Evolutionary conservation across 331 rosid genomes (phyloP), one percentile per base, ranked within the genome.

Genomic region (Pyrus hybrid): DNA sequence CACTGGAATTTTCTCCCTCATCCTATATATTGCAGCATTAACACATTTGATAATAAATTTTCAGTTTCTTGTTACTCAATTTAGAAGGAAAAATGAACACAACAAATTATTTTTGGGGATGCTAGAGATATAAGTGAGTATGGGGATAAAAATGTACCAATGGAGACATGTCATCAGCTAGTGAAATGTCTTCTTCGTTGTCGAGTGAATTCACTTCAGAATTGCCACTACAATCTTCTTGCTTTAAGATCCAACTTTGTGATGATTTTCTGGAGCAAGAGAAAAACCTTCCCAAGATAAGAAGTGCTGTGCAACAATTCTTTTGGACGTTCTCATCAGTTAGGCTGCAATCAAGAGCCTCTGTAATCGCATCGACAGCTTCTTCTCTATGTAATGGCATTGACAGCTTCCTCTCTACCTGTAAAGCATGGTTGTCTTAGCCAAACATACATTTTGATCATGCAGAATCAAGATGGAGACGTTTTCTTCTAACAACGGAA

Each of bases 291-390:
- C 91, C 83, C 88, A 93, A 77, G 74, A 89, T 75, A 60, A 75
- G 43, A 80, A 93, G 87, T 9, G 93, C 91, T 83, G 67, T 78
- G 84, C 91, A 89, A 73, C 93, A 89, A 72, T 83, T 89, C 23
- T 78, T 76, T 61, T 79, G 81, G 14, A 83, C 70, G 32, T 75
- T 84, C 63, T 73, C 87, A 73, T 90, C 81, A 60, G 86, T 67
- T 79, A 89, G 82, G 90, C 97, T 84, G 43, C 67, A 85, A 57
- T 93, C 83, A 76, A 91, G 95, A 74, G 91, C 90, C 72, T 72
- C 83, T 21, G 84, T 81, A 76, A 93, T 81, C 75, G 81, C 83
- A 78, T 86, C 89, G 73, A 87, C 85, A 16, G 91, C 91, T 78
- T 78, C 82, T 54, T 87, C 85, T 80, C 90, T 86, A 47, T 87